Conservation (phyloP, 345 rosid species). For the Gossypium thurberi region DNA sequence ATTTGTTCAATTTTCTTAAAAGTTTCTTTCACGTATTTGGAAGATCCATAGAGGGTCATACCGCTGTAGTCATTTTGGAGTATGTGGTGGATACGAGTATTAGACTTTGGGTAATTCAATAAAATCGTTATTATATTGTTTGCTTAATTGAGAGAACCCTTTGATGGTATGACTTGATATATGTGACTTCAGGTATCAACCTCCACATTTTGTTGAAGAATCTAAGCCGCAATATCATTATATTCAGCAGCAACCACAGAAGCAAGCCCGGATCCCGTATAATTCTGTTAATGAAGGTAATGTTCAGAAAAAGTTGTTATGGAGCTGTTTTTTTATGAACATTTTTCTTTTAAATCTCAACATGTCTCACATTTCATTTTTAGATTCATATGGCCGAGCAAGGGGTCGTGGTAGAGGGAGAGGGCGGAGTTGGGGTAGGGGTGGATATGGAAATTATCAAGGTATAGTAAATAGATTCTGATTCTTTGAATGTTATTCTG, state of each 20-base stretch:
- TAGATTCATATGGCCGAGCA: slow-evolving; percentile 42
- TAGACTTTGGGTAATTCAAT: no score
- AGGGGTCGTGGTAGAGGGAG: slow-evolving; percentile 43
- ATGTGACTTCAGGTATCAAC: slow-evolving; percentile 57
- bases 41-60: no score
- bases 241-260: slow-evolving; percentile 48
- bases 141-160: not conserved
- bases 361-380: not conserved
- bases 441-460: slow-evolving; percentile 39
- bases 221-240: slow-evolving; percentile 50
- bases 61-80: no score
- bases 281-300: slow-evolving; percentile 65
- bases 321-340: not conserved
- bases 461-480: not conserved
- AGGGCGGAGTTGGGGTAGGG: slow-evolving; percentile 27
- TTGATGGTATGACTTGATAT: not conserved
- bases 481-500: not conserved
- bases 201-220: slow-evolving; percentile 51
- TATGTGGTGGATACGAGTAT: no score
- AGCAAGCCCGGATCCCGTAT: slow-evolving; percentile 41
- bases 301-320: slow-evolving; percentile 7
- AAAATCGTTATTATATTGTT: not conserved
- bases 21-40: no score
- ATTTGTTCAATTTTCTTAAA: no score
- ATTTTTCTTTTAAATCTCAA: not conserved